These are phyloP conservation scores for Daphne laureola DNA, from an alignment of 441 rosid species.

Conservation along the genomic window DNA sequence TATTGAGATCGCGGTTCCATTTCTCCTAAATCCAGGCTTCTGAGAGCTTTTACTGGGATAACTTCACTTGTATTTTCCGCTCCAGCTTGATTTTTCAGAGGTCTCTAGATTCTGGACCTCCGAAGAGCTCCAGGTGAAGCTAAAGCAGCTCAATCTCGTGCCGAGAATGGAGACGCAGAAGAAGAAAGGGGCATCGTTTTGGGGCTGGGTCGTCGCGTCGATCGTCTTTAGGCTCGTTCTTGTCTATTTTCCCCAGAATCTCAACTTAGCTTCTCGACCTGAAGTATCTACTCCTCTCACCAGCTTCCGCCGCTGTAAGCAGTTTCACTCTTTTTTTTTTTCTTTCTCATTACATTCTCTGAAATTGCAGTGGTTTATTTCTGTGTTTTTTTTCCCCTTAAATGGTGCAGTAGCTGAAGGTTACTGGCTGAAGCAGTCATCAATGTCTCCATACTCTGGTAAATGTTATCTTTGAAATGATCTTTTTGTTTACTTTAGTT, in stretches of 20 bases:
- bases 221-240: constrained; percentile 50
- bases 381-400: background rate
- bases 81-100: no score
- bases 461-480: background rate
- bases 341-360: background rate
- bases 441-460: constrained; percentile 62
- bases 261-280: constrained; percentile 77
- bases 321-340: constrained; percentile 14
- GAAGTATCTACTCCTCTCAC: constrained; percentile 97
- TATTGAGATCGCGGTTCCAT: no score
- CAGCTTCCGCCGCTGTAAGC: constrained; percentile 89
- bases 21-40: no score
- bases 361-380: constrained; percentile 4
- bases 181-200: constrained; percentile 26
- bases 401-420: constrained; percentile 48
- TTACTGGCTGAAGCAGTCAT: constrained; percentile 56
- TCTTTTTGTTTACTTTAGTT: background rate
- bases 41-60: no score
- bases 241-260: constrained; percentile 54
- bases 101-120: background rate
- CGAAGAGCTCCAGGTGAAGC: background rate
- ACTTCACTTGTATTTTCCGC: no score
- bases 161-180: constrained; percentile 18
- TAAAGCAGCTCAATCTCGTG: no score
- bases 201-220: constrained; percentile 52